Percentiles rank a stretch among this genome's conserved stretches.
These are phyloP conservation scores for Amauroascus niger DNA, from an alignment of 2,329 filamentous ascomycete species.

Conservation along the genomic window DNA sequence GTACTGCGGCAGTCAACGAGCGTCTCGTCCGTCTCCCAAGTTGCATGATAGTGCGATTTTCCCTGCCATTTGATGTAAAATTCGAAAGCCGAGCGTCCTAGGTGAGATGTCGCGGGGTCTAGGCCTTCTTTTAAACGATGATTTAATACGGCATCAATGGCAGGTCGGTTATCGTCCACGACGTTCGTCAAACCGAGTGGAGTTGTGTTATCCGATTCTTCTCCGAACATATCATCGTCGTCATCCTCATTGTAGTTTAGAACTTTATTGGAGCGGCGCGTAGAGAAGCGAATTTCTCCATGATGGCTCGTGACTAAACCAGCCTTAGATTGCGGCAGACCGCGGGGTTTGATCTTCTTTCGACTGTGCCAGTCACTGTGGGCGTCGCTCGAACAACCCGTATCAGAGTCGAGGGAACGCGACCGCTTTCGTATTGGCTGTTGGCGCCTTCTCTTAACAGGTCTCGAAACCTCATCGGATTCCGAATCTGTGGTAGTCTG, in stretches of 20 bases:
- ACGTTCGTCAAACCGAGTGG: constrained; percentile 58
- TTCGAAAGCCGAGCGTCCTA: constrained; percentile 63
- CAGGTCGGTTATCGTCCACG: constrained; percentile 67
- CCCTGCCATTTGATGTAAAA: constrained; percentile 94
- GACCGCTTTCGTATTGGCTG: constrained; percentile 32
- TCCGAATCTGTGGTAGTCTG: constrained; percentile 57
- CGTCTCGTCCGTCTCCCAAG: constrained; percentile 74
- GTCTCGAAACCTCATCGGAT: constrained; percentile 55
- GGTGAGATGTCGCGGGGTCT: constrained; percentile 30
- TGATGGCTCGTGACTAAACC: constrained; percentile 57
- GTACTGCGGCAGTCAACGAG: constrained; percentile 71
- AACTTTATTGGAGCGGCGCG: constrained; percentile 67
- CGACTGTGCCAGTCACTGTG: constrained; percentile 66
- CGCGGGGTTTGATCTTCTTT: constrained; percentile 66
- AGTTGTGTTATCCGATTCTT: constrained; percentile 50
- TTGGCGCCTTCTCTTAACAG: constrained; percentile 43
- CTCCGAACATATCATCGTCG: constrained; percentile 48
- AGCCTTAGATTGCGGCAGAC: constrained; percentile 55
- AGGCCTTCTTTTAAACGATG: constrained; percentile 66
- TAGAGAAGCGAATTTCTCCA: constrained; percentile 84
- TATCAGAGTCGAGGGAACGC: constrained; percentile 52
- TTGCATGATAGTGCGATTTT: constrained; percentile 88
- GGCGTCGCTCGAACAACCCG: constrained; percentile 55
- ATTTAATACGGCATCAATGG: constrained; percentile 83
- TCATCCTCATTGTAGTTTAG: constrained; percentile 61